phyloP scores from a whole-genome alignment of 441 rosid genomes.

The Sinapis alba region DNA sequence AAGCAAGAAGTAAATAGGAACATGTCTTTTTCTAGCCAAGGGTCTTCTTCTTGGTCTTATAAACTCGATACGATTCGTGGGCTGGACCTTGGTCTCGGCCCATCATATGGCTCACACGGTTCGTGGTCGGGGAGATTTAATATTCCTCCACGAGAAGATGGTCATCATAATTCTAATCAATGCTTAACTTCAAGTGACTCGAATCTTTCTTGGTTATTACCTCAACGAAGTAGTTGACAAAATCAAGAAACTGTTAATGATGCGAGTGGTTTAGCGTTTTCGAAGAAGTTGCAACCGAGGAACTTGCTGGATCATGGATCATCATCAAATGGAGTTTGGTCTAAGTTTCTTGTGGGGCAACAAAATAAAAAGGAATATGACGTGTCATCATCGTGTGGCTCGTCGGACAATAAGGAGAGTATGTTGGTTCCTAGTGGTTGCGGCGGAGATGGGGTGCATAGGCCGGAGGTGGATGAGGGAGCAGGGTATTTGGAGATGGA shows the following conservation, averaged over 20 bases:
- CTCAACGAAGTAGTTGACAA: slow-evolving; percentile 26
- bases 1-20: slow-evolving; percentile 1
- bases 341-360: slow-evolving; percentile 36
- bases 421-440: slow-evolving; percentile 20
- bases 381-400: slow-evolving; percentile 29
- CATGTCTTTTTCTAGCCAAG: slow-evolving; percentile 26
- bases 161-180: slow-evolving; percentile 16
- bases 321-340: slow-evolving; percentile 21
- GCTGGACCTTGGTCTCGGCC: slow-evolving; percentile 31
- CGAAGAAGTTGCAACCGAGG: slow-evolving; percentile 15
- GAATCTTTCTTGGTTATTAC: slow-evolving; percentile 35
- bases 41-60: slow-evolving; percentile 24
- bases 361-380: slow-evolving; percentile 27
- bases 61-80: slow-evolving; percentile 24
- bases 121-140: slow-evolving; percentile 26
- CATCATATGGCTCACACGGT: slow-evolving; percentile 16
- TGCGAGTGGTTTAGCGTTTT: slow-evolving; percentile 17
- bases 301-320: slow-evolving; percentile 1
- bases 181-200: slow-evolving; percentile 24
- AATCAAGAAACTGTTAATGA: slow-evolving; percentile 21
- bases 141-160: slow-evolving; percentile 26
- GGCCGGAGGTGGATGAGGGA: slow-evolving; percentile 29
- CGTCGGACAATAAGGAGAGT: slow-evolving; percentile 32
- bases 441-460: slow-evolving; percentile 9
- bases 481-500: slow-evolving; percentile 38